Evolutionary conservation across 768 basidiomycete genomes (phyloP).

Genomic region (Leucocoprinus sp.): DNA sequence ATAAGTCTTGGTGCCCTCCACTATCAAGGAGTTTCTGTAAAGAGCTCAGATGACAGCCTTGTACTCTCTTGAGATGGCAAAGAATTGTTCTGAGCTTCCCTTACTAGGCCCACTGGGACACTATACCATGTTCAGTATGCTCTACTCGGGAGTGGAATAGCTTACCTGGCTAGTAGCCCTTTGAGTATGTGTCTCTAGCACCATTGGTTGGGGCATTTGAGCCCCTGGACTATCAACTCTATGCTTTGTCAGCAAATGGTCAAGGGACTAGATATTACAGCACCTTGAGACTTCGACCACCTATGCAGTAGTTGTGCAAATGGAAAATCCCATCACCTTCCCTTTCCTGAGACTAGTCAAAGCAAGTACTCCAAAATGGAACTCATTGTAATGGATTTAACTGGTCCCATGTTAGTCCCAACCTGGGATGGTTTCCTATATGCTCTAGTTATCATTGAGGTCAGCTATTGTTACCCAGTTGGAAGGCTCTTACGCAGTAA

Average conservation of each 20-base stretch:
- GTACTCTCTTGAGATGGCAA: no score
- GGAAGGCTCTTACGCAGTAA: slow-evolving; percentile 18
- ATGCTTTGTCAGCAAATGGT: slow-evolving; percentile 18
- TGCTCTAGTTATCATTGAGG: slow-evolving; percentile 24
- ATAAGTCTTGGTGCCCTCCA: slow-evolving; percentile 15
- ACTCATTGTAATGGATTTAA: slow-evolving; percentile 22
- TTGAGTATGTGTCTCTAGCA: slow-evolving; percentile 18
- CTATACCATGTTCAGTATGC: slow-evolving; percentile 7
- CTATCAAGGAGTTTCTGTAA: slow-evolving; percentile 2
- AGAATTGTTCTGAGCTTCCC: background rate
- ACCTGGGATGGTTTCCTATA: slow-evolving; percentile 18
- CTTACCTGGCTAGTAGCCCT: slow-evolving; percentile 1
- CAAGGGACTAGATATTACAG: slow-evolving; percentile 16
- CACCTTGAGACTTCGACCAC: slow-evolving; percentile 10
- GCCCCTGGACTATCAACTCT: slow-evolving; percentile 12
- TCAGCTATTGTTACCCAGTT: slow-evolving; percentile 14
- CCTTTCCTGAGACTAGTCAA: no score
- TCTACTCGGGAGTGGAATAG: background rate
- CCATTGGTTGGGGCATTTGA: slow-evolving; percentile 18
- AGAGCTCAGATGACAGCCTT: slow-evolving; percentile 3
- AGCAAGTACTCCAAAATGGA: no score
- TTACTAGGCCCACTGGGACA: background rate
- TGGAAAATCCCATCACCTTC: no score
- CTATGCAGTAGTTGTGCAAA: slow-evolving; percentile 19
- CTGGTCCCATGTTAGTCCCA: slow-evolving; percentile 20